These are phyloP conservation scores for Nemania sp. DNA, from an alignment of 2,329 filamentous ascomycete species.

Conservation along the genomic window DNA sequence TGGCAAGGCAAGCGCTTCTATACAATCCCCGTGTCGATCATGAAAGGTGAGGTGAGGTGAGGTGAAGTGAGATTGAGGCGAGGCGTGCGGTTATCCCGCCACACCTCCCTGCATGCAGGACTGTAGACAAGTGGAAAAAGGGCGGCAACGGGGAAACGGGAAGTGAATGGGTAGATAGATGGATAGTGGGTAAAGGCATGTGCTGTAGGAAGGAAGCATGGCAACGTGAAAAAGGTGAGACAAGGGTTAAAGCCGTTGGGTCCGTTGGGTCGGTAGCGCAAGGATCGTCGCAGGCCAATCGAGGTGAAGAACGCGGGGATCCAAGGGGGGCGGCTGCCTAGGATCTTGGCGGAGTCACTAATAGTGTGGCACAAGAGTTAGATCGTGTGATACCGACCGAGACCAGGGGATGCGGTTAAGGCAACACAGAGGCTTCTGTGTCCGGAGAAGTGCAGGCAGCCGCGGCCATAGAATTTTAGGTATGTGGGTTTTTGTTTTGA, in stretches of 20 bases:
- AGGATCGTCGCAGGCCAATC: neutral
- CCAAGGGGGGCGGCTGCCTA: slow-evolving; percentile 18
- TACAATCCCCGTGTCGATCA: neutral
- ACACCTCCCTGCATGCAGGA: neutral
- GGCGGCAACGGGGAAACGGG: no score
- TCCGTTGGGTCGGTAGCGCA: neutral
- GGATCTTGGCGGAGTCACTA: slow-evolving; percentile 1
- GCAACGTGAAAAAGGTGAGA: neutral
- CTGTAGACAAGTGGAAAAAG: neutral
- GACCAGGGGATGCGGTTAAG: neutral
- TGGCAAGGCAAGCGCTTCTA: neutral
- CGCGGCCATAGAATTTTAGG: neutral
- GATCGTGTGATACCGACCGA: slow-evolving; percentile 29
- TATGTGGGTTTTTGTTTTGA: no score
- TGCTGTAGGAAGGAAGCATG: neutral
- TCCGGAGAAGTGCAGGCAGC: slow-evolving; percentile 26
- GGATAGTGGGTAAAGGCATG: neutral
- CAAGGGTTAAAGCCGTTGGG: neutral
- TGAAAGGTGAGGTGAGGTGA: slow-evolving; percentile 3
- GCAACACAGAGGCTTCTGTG: slow-evolving; percentile 12
- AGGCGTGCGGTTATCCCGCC: no score
- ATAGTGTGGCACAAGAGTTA: slow-evolving; percentile 4
- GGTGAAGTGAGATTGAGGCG: no score
- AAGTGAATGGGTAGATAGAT: neutral
- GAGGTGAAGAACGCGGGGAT: neutral